A percentile compares a stretch with the other conserved stretches of the same genome.
Conservation (phyloP, 805 yeast species). For the Hermanozyma aechmeae region DNA sequence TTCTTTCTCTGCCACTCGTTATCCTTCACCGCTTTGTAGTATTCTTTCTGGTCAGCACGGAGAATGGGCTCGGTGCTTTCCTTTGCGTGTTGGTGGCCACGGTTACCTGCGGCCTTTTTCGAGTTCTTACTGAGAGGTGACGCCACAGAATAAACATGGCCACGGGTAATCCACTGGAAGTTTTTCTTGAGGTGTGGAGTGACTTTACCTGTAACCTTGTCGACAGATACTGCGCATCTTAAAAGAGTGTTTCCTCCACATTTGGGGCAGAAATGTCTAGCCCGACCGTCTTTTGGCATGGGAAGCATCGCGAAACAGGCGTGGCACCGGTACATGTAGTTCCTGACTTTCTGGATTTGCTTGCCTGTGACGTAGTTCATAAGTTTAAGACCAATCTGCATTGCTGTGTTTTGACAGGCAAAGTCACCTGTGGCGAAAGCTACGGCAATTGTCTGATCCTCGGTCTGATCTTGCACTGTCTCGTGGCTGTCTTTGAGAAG, state of each 20-base stretch:
- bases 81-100: slow-evolving; percentile 68
- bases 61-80: slow-evolving; percentile 46
- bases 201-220: slow-evolving; percentile 67
- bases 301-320: slow-evolving; percentile 88
- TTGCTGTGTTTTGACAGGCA: slow-evolving; percentile 91
- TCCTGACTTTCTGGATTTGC: slow-evolving; percentile 76
- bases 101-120: slow-evolving; percentile 65
- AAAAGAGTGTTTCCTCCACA: slow-evolving; percentile 92
- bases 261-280: slow-evolving; percentile 84
- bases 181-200: slow-evolving; percentile 84
- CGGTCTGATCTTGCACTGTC: slow-evolving; percentile 31
- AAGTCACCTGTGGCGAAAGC: slow-evolving; percentile 95
- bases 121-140: slow-evolving; percentile 80
- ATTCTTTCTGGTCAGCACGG: slow-evolving; percentile 93
- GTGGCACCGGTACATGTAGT: slow-evolving; percentile 93
- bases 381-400: slow-evolving; percentile 81
- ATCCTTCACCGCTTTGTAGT: slow-evolving; percentile 75
- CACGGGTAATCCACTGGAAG: slow-evolving; percentile 90
- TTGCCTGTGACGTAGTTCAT: slow-evolving; percentile 80
- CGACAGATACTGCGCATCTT: slow-evolving; percentile 84
- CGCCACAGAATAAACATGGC: slow-evolving; percentile 72
- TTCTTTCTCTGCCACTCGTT: slow-evolving; percentile 82
- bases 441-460: slow-evolving; percentile 42
- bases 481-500: slow-evolving; percentile 61
- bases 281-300: slow-evolving; percentile 63